A percentile compares a stretch with the other conserved stretches of the same genome.
Evolutionary conservation across 257 asterid genomes (phyloP).

Genomic region (Lantana camara): DNA sequence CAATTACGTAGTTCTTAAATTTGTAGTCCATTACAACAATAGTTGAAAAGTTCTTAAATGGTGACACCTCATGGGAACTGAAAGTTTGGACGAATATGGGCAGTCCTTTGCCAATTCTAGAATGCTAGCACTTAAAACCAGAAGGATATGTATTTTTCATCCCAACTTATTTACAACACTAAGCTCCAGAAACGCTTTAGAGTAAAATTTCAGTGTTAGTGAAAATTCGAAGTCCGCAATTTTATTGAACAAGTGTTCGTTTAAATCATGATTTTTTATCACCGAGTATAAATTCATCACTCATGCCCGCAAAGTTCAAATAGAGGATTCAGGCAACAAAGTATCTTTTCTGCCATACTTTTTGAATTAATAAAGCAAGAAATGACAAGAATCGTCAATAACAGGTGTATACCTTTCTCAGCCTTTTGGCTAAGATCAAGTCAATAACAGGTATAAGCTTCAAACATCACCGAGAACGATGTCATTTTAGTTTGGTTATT

Average conservation of each 20-base stretch:
- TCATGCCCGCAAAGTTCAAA: constrained; percentile 20
- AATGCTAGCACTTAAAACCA: constrained; percentile 10
- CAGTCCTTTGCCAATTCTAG: constrained; percentile 11
- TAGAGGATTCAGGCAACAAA: constrained; percentile 12
- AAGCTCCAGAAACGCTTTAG: constrained; percentile 24
- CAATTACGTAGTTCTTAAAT: constrained; percentile 18
- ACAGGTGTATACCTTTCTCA: too few relatives aligned
- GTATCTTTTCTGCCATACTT: constrained; percentile 9
- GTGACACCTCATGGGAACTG: constrained; percentile 22
- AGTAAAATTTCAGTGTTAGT: constrained; percentile 14
- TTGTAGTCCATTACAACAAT: background rate
- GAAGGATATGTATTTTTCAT: constrained; percentile 12
- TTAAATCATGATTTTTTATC: constrained; percentile 14
- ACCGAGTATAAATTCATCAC: constrained; percentile 16
- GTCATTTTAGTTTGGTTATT: constrained; percentile 7
- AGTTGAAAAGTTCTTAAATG: background rate
- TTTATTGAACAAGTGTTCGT: constrained; percentile 12
- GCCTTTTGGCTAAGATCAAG: too few relatives aligned
- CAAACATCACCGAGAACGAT: constrained; percentile 9
- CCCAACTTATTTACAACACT: constrained; percentile 21
- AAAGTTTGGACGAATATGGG: background rate
- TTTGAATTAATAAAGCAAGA: constrained; percentile 17
- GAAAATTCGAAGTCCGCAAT: constrained; percentile 1
- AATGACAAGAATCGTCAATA: constrained; percentile 15
- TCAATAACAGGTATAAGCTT: constrained; percentile 19